Base-by-base conservation (phyloP, 257 asterid species). In the Scutellaria galericulata region DNA sequence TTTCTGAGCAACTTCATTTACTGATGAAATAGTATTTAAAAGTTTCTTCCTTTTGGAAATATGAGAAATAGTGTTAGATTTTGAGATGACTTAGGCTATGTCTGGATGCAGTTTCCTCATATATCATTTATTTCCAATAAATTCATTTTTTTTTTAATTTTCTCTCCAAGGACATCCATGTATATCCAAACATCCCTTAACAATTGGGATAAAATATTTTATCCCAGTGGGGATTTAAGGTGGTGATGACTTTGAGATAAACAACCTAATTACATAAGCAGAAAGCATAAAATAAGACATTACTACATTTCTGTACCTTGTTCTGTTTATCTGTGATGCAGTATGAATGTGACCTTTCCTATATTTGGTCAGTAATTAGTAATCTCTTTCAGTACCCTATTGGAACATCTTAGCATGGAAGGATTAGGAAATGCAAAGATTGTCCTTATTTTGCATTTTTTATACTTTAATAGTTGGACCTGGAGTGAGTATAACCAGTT, bases 401-500 rank as follows among this genome's bases (percentile, higher is more conserved):
- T 61, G 6, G 9, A 31, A 7, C 20, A 39, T 6, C 50, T 61
- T 40, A 37, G 8, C 9, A 40, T 9, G 7, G 14, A 51, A 55
- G 41, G 56, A 41, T 27, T 54, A 54, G 22, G 56, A 69, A 42
- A 41, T 56, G 15, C 11, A 41, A 42, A 53, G 9, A 11, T 54
- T 22, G 24, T 42, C 66, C 22, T 69, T 41, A 42, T 7, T 24
- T 47, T 47, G 13, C 48, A 2, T 6, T 5, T 11, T n/a, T 12
- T 9, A 46, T 48, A 31, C 69, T 64, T 53, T 18, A 64, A 64
- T 27, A 66, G 12, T 47, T 3, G 59, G 57, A 47, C 44, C 71
- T 66, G 20, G 53, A 45, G 45, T 11, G 7, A 18, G 15, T 46
- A 18, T 57, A 27, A 57, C 63, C 39, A 9, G 18, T 27, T 11